These are phyloP conservation scores for Melampsora americana DNA, from an alignment of 1,284 basidiomycete species.

Conservation along the genomic window DNA sequence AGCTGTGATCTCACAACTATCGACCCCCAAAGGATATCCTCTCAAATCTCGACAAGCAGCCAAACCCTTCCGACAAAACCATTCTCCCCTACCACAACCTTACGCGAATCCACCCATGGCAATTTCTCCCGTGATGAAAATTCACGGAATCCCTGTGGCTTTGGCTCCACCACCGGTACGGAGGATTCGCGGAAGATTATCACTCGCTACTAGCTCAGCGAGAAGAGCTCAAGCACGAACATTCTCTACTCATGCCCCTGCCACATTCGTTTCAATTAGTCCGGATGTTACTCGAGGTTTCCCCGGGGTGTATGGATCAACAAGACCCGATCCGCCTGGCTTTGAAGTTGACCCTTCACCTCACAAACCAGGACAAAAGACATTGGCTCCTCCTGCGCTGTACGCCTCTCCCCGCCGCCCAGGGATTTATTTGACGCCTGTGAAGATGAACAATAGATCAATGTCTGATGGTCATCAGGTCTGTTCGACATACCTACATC, in stretches of 20 bases:
- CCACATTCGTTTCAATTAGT: constrained; percentile 2
- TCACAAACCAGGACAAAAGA: background rate
- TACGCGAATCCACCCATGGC: constrained; percentile 2
- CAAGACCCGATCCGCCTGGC: background rate
- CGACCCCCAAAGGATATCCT: background rate
- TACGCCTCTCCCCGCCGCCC: background rate
- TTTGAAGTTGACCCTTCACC: too few species aligned
- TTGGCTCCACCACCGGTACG: constrained; percentile 4
- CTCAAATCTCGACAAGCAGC: background rate
- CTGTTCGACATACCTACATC: constrained; percentile 14
- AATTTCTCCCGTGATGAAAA: background rate
- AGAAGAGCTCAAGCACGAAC: constrained; percentile 12
- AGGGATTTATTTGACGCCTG: background rate
- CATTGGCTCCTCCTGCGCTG: background rate
- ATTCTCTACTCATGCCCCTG: background rate
- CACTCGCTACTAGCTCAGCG: constrained; percentile 34
- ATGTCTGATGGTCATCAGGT: background rate
- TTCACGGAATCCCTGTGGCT: background rate
- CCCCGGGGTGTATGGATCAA: background rate
- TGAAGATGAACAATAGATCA: background rate
- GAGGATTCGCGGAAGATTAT: constrained; percentile 26
- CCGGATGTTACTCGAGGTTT: background rate
- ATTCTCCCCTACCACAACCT: background rate
- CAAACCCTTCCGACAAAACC: background rate
- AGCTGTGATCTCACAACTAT: background rate